Base-by-base conservation (phyloP, 2,329 filamentous ascomycete species). In the Emydomyces testavorans region DNA sequence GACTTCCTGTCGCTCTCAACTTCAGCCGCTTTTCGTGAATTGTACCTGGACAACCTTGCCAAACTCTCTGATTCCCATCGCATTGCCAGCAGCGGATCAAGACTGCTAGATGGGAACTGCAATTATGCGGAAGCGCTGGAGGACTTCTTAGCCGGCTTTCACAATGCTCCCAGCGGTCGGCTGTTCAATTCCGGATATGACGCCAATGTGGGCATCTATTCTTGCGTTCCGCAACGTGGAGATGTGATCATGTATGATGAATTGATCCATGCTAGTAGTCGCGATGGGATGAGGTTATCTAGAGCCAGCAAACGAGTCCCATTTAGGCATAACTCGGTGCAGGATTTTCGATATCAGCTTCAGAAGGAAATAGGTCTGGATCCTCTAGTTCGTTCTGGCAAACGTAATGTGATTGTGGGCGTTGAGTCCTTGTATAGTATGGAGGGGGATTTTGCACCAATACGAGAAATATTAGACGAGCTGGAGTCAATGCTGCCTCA, bases 371-470 rank as follows among this genome's bases (percentile, higher is more conserved):
- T 62, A 0, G 51, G 60, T 1, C 50, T 54, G 0, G 65, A 73
- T 21, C 50, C 58, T 1, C 15, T 44, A 39, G 45, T 77, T 0
- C 37, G 37, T 0, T 44, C 53, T 0, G 74, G 75, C 0, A 50
- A 58, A 1, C 59, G 59, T 0, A 80, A 77, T 53, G 71, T 86
- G 2, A 83, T 87, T 54, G 62, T 87, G n/a, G 78, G 77, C 0
- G 71, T 85, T 0, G 83, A 87, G 55, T 77, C 75, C 0, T 69
- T 87, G 0, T 90, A 92, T 62, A 88, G 83, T 60, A 92, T 92
- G 85, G 85, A 90, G 46, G 85, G 85, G 0, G 83, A 89, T 54
- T 65, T 85, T 15, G 77, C 77, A 0, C 82, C 81, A 0, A 65
- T 92, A 8, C 57, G 59, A 8, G 72, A 78, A 4, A 75, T 89